Base-by-base conservation (phyloP, 2,329 filamentous ascomycete genomes). In the Pseudocercospora crystallina region DNA sequence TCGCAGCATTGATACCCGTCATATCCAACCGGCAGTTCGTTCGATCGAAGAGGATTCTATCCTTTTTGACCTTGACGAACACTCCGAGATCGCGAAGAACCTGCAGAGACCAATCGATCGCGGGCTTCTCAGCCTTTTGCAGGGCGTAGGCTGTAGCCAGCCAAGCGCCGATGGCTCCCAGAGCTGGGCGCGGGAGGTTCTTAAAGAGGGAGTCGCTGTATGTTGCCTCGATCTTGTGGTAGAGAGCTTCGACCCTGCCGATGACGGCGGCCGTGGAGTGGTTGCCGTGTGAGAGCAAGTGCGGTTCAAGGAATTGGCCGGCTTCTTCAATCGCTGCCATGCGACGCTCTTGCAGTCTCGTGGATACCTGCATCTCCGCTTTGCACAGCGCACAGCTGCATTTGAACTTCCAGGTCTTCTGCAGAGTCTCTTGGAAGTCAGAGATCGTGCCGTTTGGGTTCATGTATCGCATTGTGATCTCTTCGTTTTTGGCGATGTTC, bases 401-500 rank as follows among this genome's bases (percentile, higher is more conserved):
- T 2, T 13, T 50, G 38, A 79, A 78, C 0, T 67, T 70, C 74
- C 75, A 78, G 3, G 49, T 36, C 1, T 50, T 35, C 12, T 75
- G 50, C 1, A 44, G 34, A n/a, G 65, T 58, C 49, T 70, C 68
- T 0, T 61, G 59, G 8, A 70, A 62, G 3, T 70, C 38, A 5
- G 35, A 61, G 13, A 69, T 64, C 0, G 58, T 35, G 1, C 53
- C 43, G 1, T 50, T 3, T 1, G 67, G 61, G 2, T 1, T 42
- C 11, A 32, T 45, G 36, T 62, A 62, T 0, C 33, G 29, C 4
- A 56, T 47, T 2, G 61, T 58, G 5, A 83, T 56, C 61, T 84
- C 79, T 0, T 77, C 73, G 26, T 68, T 67, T 0, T 72, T 54
- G 0, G 68, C 54, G 0, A 83, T 61, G 37, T 78, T 71, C 8